Evolutionary conservation across 2,329 filamentous ascomycete species (phyloP), one percentile per base, ranked within the genome.

Genomic region (Xylaria sp.): DNA sequence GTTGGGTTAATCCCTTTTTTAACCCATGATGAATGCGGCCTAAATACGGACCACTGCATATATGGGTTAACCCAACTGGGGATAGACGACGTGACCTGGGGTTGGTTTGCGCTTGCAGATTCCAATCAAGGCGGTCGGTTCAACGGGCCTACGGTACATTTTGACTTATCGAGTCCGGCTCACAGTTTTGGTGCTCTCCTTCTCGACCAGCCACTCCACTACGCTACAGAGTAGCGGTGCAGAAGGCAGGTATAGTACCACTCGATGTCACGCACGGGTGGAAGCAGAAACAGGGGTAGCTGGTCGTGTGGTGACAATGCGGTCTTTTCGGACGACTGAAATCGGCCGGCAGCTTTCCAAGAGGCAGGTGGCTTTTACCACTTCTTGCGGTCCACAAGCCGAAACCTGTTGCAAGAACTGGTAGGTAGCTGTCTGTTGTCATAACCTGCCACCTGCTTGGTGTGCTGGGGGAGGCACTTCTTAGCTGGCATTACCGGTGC

Each of bases 21-120:
- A 71, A 67, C 69, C 70, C 70, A 67, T 68, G 62, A 67, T 56
- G 55, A 64, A 65, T 62, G 65, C 61, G 66, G 69, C 65, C 70
- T 72, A 72, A 72, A 70, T 72, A 68, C 68, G 67, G 69, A 67
- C 62, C 68, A 67, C 64, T 66, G 69, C 67, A 71, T 70, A 65
- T 66, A 63, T 68, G 70, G 68, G 37, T 72, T 71, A 71, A 63
- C 67, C 70, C 69, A 63, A 59, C 62, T 66, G 64, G 57, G 67
- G 55, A 66, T 67, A 62, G 55, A 65, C 48, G 65, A 67, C 62
- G 68, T 69, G 67, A 67, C 66, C 66, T 59, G 63, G 66, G 62
- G 63, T 63, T 64, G 66, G 23, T 63, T 62, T 80, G 78, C 77
- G 78, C 78, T 80, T 79, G 78, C 69, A 75, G 69, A 70, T 69